A percentile compares a stretch with the other conserved stretches of the same genome.
These are phyloP conservation scores for Neurospora tetraspora DNA, from an alignment of 495 filamentous ascomycete species.

Conservation along the genomic window DNA sequence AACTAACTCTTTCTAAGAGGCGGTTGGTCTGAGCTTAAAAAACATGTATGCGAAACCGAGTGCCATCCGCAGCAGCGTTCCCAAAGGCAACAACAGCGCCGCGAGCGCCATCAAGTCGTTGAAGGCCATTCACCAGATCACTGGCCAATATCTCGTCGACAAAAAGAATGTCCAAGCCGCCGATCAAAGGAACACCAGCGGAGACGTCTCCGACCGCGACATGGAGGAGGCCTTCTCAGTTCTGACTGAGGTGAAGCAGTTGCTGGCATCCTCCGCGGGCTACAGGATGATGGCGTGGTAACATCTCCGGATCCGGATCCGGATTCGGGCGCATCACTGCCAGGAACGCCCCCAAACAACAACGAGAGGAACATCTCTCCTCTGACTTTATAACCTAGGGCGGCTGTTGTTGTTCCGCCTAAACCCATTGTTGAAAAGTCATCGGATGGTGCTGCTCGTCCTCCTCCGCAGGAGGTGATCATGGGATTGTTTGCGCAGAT, in stretches of 20 bases:
- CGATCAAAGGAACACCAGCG: not conserved
- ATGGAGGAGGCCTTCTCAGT: not conserved
- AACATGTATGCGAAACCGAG: not conserved
- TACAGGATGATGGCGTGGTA: not conserved
- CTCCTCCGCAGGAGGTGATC: conserved; percentile 15
- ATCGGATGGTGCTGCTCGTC: conserved; percentile 9
- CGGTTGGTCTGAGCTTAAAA: not conserved
- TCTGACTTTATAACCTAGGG: conserved; percentile 4
- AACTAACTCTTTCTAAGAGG: not conserved
- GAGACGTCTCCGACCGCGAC: not conserved
- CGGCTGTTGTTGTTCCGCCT: not conserved
- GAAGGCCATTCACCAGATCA: conserved; percentile 6
- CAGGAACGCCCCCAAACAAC: not conserved
- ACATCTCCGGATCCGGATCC: not conserved
- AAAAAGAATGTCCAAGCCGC: not conserved
- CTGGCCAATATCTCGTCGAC: conserved; percentile 5
- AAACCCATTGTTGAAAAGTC: not conserved
- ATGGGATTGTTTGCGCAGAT: conserved; percentile 19
- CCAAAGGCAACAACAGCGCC: not conserved
- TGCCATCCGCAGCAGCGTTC: not conserved
- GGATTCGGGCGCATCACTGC: not conserved
- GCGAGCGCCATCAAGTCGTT: conserved; percentile 5
- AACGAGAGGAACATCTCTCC: conserved; percentile 3
- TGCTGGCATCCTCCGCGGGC: not conserved
- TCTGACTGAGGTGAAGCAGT: not conserved